Base-by-base conservation (phyloP, 164 flowering plant genomes). In the Macadamia tetraphylla region DNA sequence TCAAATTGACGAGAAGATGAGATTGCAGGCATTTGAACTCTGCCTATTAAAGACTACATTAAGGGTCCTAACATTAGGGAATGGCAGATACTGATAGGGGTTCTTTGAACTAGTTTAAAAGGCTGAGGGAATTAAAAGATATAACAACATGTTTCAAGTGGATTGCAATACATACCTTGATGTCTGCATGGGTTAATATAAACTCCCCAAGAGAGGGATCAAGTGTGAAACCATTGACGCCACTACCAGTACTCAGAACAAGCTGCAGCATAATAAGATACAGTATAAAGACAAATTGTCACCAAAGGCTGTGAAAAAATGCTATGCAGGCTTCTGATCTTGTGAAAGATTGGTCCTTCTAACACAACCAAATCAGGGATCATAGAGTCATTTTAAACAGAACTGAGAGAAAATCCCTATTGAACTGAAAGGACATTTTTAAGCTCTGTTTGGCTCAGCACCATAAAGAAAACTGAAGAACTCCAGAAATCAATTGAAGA, bases 161-260 rank as follows among this genome's bases (percentile, higher is more conserved):
- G 18, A 14, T 53, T 53, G n/a, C 46, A 7, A 61, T 60, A 63
- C 62, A 6, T 58, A 95, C 99, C 97, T 88, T 90, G 48, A 95
- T 89, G 70, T 89, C 87, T 43, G 97, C 93, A 74, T 95, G 99
- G 71, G 99, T 95, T n/a, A 95, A 78, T 52, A 95, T 90, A 85
- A 90, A 95, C 82, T 95, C 99, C 68, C 99, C 99, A 67, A 92
- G 91, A 61, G 97, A 90, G 42, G 98, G 99, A 79, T 94, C 99
- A 40, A 94, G 92, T 8, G 99, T 94, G 79, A 94, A 94, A 4
- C 98, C 98, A 77, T 94, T 81, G 29, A 94, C 99, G 49, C 99
- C 99, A 66, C 58, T 69, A 77, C 99, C 99, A 69, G 98, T 87
- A 78, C 97, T 90, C 69, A 94, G 58, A 60, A 94, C 98, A 80